Base-by-base conservation (phyloP, 257 asterid species). In the Penstemon davidsonii region DNA sequence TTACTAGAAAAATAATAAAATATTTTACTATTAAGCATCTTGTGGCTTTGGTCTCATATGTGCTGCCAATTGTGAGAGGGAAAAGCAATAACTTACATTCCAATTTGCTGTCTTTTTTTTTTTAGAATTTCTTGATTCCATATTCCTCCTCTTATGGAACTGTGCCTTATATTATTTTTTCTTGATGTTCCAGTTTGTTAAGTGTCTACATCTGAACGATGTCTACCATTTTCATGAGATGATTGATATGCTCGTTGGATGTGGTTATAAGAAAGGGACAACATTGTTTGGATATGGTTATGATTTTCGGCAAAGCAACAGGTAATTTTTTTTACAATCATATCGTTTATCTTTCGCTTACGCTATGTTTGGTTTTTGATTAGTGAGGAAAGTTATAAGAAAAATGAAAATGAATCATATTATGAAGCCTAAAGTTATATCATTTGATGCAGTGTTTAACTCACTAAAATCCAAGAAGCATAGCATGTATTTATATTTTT, bases 231-330 rank as follows among this genome's bases (percentile, higher is more conserved):
- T 93, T 68, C 99, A 93, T 66, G 90, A 90, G 69, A 90, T 90
- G 96, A 93, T 93, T 76, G 86, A 87, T 56, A 93, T 90, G 99
- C 99, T 93, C 60, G 99, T 90, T 66, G 90, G 80, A 68, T 93
- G 96, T 80, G 99, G 99, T 39, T 93, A 90, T 68, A 71, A 80
- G 84, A 93, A 88, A 78, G 99, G 99, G 66, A 76, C 86, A 36
- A 93, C 99, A 8, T 76, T 93, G 81, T 93, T 93, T 19, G 97
- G 99, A 11, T 90, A 85, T 78, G 99, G 99, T 66, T 93, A 81
- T 8, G 99, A 93, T 75, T 93, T 93, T 65, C 97, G 99, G 63
- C 99, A 93, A 72, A 93, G 99, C 85, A 88, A 81, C 73, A 90
- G 99, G 99, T 93, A 78, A 52, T 69, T 13, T 42, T 10, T 71